Conservation (phyloP, 306 rosid species). For the Vigna radiata region DNA sequence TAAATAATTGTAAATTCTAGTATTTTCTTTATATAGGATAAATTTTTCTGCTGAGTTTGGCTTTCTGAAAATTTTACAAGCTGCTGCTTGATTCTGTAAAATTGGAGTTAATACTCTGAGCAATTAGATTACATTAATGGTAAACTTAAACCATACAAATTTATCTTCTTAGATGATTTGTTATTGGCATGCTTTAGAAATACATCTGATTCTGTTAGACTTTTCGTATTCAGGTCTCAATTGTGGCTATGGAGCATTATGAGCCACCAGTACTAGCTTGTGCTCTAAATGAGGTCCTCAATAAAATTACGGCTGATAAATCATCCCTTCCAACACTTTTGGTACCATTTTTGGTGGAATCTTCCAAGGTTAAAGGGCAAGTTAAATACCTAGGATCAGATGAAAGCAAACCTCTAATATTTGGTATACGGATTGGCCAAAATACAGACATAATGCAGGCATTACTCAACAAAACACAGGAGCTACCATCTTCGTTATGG, state of each 20-base stretch:
- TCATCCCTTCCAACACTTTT: conserved; percentile 64
- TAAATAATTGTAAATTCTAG: neutral
- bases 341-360: conserved; percentile 63
- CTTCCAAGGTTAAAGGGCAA: conserved; percentile 69
- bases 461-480: conserved; percentile 57
- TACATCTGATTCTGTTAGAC: conserved; percentile 30
- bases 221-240: conserved; percentile 64
- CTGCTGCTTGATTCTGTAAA: neutral
- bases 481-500: conserved; percentile 56
- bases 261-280: conserved; percentile 81
- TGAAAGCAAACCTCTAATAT: conserved; percentile 48
- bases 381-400: conserved; percentile 47
- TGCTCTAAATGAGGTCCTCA: conserved; percentile 72
- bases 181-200: neutral
- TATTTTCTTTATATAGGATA: conserved; percentile 2
- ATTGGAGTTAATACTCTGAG: conserved; percentile 8
- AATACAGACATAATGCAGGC: conserved; percentile 55
- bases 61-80: conserved; percentile 11
- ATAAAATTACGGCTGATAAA: conserved; percentile 50
- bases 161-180: conserved; percentile 2
- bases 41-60: conserved; percentile 12
- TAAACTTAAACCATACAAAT: neutral
- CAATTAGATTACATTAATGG: conserved; percentile 12
- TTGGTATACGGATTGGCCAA: conserved; percentile 64
- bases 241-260: conserved; percentile 66